Conservation (phyloP, 495 filamentous ascomycete genomes). For the Tuber brumale region DNA sequence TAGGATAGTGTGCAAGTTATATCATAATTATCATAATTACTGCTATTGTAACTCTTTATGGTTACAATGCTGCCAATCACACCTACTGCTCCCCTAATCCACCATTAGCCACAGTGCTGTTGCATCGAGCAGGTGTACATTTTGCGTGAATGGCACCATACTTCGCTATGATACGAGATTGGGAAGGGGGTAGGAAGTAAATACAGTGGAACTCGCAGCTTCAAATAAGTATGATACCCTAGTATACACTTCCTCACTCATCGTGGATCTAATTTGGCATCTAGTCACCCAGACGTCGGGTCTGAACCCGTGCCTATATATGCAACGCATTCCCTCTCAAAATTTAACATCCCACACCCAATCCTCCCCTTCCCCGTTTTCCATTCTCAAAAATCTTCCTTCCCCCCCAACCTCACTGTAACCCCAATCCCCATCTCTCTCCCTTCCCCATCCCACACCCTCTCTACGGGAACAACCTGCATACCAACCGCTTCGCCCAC, state of each 20-base stretch:
- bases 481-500: not conserved
- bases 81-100: too few species aligned
- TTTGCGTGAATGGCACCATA: too few species aligned
- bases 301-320: not conserved
- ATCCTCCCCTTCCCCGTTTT: not conserved
- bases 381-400: not conserved
- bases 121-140: too few species aligned
- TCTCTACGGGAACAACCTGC: conserved; percentile 26
- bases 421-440: conserved; percentile 12
- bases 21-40: too few species aligned
- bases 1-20: too few species aligned
- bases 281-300: not conserved
- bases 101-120: too few species aligned
- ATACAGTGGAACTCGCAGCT: not conserved
- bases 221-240: not conserved
- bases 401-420: conserved; percentile 20
- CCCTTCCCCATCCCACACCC: conserved; percentile 28
- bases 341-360: not conserved
- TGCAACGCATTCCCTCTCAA: not conserved
- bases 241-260: not conserved
- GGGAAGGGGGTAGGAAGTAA: not conserved
- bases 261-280: not conserved
- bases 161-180: too few species aligned
- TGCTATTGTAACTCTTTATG: too few species aligned
- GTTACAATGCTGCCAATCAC: too few species aligned